Evolutionary conservation across 495 filamentous ascomycete species (phyloP).

Genomic region (Apodospora peruviana): DNA sequence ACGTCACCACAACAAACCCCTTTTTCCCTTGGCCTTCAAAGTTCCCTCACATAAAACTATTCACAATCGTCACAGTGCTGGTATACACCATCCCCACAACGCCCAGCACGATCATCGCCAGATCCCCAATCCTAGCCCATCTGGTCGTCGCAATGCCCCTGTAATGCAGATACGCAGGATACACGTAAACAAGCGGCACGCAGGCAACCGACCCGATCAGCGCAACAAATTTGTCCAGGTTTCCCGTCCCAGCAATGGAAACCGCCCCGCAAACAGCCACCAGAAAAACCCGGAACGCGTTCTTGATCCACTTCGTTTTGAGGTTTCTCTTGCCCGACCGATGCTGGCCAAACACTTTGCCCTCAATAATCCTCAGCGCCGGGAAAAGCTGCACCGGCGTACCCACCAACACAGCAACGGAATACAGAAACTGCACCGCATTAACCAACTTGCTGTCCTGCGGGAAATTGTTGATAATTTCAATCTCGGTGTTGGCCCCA

Average conservation of each 20-base stretch:
- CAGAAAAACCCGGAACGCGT: constrained; percentile 45
- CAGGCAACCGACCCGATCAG: constrained; percentile 60
- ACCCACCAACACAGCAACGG: constrained; percentile 55
- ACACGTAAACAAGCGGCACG: constrained; percentile 91
- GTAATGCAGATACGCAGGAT: constrained; percentile 65
- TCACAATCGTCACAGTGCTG: constrained; percentile 48
- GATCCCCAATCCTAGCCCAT: constrained; percentile 45
- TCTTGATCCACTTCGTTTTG: constrained; percentile 62
- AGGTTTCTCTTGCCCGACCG: constrained; percentile 49
- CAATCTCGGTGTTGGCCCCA: constrained; percentile 50
- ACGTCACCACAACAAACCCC: no score
- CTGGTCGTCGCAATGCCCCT: constrained; percentile 48
- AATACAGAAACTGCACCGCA: constrained; percentile 60
- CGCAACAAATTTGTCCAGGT: constrained; percentile 60
- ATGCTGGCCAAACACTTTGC: constrained; percentile 43
- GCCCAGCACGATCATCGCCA: constrained; percentile 51
- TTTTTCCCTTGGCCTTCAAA: no score
- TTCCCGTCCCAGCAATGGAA: constrained; percentile 48
- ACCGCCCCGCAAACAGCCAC: constrained; percentile 47
- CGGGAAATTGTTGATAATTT: constrained; percentile 62
- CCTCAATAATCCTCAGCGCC: constrained; percentile 56
- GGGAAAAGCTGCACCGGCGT: constrained; percentile 62
- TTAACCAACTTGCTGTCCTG: constrained; percentile 59
- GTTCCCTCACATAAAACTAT: constrained; percentile 25
- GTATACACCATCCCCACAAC: constrained; percentile 58